phyloP scores from a whole-genome alignment of 441 rosid species.

The Corymbia calophylla region DNA sequence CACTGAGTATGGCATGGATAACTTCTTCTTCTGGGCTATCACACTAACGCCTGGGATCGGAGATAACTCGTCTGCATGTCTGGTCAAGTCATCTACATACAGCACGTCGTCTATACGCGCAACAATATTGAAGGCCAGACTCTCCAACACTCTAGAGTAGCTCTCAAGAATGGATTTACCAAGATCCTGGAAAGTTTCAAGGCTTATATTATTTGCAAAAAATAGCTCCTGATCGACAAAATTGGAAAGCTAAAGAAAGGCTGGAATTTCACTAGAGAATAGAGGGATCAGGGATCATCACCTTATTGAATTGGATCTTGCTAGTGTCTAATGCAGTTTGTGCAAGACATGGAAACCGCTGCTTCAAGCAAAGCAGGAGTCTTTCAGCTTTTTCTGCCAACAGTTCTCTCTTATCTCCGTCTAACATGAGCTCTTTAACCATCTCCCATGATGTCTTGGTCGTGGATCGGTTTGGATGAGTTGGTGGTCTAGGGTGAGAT shows the following conservation, averaged over 20 bases:
- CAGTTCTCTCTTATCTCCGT: conserved; percentile 45
- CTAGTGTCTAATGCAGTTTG: conserved; percentile 58
- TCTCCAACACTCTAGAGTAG: conserved; percentile 4
- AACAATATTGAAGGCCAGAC: conserved; percentile 10
- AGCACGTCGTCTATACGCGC: conserved; percentile 10
- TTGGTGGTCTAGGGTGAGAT: conserved; percentile 4
- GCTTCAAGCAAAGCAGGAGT: conserved; percentile 39
- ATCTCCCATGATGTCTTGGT: conserved; percentile 50
- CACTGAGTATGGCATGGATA: neutral
- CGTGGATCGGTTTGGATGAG: conserved; percentile 23
- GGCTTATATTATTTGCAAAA: neutral
- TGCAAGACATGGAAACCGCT: conserved; percentile 48
- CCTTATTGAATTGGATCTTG: conserved; percentile 66
- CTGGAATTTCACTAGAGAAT: neutral
- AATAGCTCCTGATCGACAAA: neutral
- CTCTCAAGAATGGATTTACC: conserved; percentile 14
- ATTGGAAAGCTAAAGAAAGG: neutral
- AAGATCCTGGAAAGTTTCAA: conserved; percentile 1
- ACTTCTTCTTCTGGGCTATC: neutral
- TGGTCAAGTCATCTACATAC: conserved; percentile 11
- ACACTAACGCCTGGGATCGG: neutral
- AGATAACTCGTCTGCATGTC: neutral
- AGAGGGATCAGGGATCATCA: neutral
- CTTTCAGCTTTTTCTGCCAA: conserved; percentile 62
- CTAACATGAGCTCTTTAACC: conserved; percentile 24